These are phyloP conservation scores for Aphanocladium album DNA, from an alignment of 2,329 filamentous ascomycete species.

Conservation along the genomic window DNA sequence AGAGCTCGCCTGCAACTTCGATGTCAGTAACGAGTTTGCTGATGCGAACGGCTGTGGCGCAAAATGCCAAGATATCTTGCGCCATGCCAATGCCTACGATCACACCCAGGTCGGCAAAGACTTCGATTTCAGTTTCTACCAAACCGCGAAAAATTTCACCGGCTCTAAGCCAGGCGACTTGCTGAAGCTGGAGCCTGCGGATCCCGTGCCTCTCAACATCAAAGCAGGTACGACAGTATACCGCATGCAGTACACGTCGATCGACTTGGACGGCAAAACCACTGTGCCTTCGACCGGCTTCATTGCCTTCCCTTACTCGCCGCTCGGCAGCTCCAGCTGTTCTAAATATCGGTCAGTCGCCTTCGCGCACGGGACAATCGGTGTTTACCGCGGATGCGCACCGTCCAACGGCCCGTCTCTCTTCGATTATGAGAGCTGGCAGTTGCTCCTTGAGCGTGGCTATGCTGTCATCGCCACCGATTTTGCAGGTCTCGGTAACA, in stretches of 20 bases:
- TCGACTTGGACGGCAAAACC: conserved; percentile 12
- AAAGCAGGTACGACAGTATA: conserved; percentile 15
- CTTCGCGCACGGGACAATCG: conserved; percentile 17
- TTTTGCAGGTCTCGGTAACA: conserved; percentile 20
- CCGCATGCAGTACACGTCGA: conserved; percentile 19
- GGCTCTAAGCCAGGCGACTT: conserved; percentile 17
- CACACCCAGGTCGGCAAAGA: background rate
- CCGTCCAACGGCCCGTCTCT: conserved; percentile 14
- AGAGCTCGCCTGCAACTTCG: background rate
- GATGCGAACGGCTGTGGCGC: background rate
- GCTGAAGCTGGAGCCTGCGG: conserved; percentile 16
- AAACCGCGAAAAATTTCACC: conserved; percentile 3
- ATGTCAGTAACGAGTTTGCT: background rate
- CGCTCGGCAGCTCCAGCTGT: background rate
- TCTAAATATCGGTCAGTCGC: conserved; percentile 10
- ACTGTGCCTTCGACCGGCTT: conserved; percentile 16
- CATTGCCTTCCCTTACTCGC: conserved; percentile 9
- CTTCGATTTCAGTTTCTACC: conserved; percentile 1
- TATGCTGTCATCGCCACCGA: conserved; percentile 20
- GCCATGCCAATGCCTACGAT: background rate
- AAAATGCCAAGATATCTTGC: background rate
- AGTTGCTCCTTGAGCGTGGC: conserved; percentile 8
- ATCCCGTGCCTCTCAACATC: conserved; percentile 11
- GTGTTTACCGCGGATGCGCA: conserved; percentile 16
- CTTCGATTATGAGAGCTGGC: conserved; percentile 16